Evolutionary conservation across 2,329 filamentous ascomycete genomes (phyloP), one percentile per base, ranked within the genome.

Genomic region (Exophiala xenobiotica): DNA sequence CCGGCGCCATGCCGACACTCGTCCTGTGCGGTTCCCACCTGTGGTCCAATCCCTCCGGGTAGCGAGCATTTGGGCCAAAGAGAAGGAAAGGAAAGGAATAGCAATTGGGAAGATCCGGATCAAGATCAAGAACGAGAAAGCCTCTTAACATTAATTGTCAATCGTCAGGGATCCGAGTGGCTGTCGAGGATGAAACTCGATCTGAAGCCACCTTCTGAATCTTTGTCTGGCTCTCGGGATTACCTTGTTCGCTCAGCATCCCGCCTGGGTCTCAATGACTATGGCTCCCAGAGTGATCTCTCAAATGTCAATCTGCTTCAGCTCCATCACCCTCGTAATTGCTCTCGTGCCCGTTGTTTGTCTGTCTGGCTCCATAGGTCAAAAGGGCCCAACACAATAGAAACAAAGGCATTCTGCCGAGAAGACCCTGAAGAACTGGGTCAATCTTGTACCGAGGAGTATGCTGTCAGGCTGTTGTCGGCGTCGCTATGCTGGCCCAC

Each of bases 1-100:
- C 49, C 40, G 53, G 53, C 43, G 44, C 48, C 46, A 48, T 49
- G 44, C 48, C 53, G 53, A 49, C 46, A 46, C 43, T 48, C 33
- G 39, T 23, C 41, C 39, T 27, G 31, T 43, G 22, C 14, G 14
- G 35, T 19, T 22, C 37, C 43, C 43, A 18, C 18, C 22, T 40
- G 38, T 40, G 38, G 38, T 40, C 22, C 16, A 40, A 12, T 40
- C 20, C 37, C 18, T 40, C 9, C 31, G 31, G 31, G 18, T n/a
- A n/a, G 18, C 2, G 38, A 9, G 19, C 19, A 40, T 40, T 20
- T n/a, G n/a, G 22, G 38, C 38, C 38, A 40, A 40, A 23, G 38
- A 40, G 38, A 40, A 22, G 20, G 19, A 20, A 40, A n/a, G 22
- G 20, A 40, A 40, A 40, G 38, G 8, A 22, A 24, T 16, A n/a